These are phyloP conservation scores for Desmodesmus armatus DNA, from an alignment of 139 green algal genomes.

Conservation along the genomic window DNA sequence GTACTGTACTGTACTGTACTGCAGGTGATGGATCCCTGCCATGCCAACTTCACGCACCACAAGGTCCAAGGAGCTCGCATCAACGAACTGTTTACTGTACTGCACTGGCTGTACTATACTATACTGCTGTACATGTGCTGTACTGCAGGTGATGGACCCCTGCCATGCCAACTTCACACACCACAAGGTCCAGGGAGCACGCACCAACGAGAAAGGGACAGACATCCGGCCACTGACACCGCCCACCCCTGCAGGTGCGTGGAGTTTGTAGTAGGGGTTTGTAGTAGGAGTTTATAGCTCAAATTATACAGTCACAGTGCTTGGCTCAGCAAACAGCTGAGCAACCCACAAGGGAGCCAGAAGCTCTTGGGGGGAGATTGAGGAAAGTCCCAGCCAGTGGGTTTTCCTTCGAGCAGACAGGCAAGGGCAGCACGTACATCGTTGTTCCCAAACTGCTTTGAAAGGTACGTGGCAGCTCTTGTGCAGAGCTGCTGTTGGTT, in stretches of 20 bases:
- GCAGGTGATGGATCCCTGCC: conserved; percentile 48
- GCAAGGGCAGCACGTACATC: no score
- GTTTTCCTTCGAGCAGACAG: no score
- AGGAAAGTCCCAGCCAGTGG: no score
- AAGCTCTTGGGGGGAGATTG: no score
- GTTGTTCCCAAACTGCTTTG: no score
- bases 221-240: conserved; percentile 13
- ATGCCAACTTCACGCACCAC: conserved; percentile 53
- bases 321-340: no score
- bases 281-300: background rate
- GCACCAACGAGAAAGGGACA: conserved; percentile 42
- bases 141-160: conserved; percentile 45
- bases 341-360: no score
- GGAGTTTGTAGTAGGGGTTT: no score
- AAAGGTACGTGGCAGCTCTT: no score
- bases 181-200: conserved; percentile 36
- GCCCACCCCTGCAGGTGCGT: conserved; percentile 18
- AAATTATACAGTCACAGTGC: no score
- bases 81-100: background rate
- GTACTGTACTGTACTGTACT: no score
- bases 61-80: conserved; percentile 35
- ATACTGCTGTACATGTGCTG: background rate
- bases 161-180: conserved; percentile 54
- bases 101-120: background rate
- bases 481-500: no score